Evolutionary conservation across 441 rosid species (phyloP), one percentile per base, ranked within the genome.

Genomic region (Jatropha multifida): DNA sequence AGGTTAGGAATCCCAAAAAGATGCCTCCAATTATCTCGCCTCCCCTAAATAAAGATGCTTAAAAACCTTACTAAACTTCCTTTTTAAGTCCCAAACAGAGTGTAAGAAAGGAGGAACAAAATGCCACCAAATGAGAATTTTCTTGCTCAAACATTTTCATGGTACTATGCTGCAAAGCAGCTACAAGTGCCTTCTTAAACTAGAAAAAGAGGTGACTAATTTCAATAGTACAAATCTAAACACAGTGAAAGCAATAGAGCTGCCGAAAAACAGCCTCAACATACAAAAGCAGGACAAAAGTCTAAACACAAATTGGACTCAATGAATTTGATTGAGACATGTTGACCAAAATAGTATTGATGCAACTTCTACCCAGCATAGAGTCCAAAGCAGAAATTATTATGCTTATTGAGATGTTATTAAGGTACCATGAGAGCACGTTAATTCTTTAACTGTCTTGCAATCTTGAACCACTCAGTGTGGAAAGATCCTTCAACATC

Each of bases 381-480:
- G 62, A 77, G 55, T 60, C 74, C 70, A 52, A 74, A 68, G 81
- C 77, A 83, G 58, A 72, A 65, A 73, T 79, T 85, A 75, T 78
- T 72, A 66, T 73, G 65, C 76, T 78, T 81, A 78, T 71, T 76
- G 72, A 62, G 64, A 68, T 75, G 59, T 70, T 63, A 20, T 41
- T 38, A 61, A 66, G 77, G 59, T 44, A 59, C 54, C 20, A 10
- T 14, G 6, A 5, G 63, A 44, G 65, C 42, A 65, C 18, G 4
- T 83, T 78, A 92, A 48, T 84, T 82, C 81, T 88, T 89, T 44
- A 83, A 80, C 74, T 88, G 86, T 77, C 83, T 88, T 63, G 98
- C 98, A 72, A 86, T 88, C 89, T 94, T 94, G 89, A 93, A 94
- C 98, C 98, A 95, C 81, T 95, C 97, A 0, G 98, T 93, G 58